Percentiles rank a stretch among this genome's conserved stretches.
These are phyloP conservation scores for Cladosporium austrohemisphaericum DNA, from an alignment of 2,329 filamentous ascomycete species.

Conservation along the genomic window DNA sequence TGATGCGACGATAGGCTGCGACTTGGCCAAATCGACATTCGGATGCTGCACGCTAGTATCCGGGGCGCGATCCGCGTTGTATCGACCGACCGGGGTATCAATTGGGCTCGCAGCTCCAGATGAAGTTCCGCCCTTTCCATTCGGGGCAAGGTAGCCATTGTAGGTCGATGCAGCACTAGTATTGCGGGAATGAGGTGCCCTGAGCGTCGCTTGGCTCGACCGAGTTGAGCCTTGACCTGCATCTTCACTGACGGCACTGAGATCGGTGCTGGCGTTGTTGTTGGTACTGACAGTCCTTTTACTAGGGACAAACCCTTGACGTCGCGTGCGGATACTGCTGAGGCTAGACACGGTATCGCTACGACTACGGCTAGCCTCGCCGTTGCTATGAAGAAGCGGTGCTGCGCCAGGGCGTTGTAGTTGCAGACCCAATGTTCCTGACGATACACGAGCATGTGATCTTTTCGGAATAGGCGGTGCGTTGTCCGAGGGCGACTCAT, in stretches of 20 bases:
- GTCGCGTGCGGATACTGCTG: slow-evolving; percentile 52
- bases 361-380: slow-evolving; percentile 63
- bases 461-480: slow-evolving; percentile 71
- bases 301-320: slow-evolving; percentile 58
- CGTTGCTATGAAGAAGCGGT: slow-evolving; percentile 57
- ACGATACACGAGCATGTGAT: slow-evolving; percentile 66
- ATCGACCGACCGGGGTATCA: slow-evolving; percentile 24
- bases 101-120: slow-evolving; percentile 33
- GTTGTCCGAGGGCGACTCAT: slow-evolving; percentile 62
- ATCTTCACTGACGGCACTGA: slow-evolving; percentile 36
- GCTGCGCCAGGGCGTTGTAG: slow-evolving; percentile 66
- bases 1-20: slow-evolving; percentile 24
- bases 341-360: slow-evolving; percentile 54
- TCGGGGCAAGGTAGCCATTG: slow-evolving; percentile 5
- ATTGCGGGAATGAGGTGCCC: slow-evolving; percentile 30
- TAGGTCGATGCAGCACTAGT: slow-evolving; percentile 29
- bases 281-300: slow-evolving; percentile 40
- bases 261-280: slow-evolving; percentile 27
- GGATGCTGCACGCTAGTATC: slow-evolving; percentile 28
- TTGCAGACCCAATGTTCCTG: slow-evolving; percentile 27
- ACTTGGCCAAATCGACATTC: slow-evolving; percentile 23
- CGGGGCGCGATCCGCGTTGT: slow-evolving; percentile 21
- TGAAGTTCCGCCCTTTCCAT: slow-evolving; percentile 23
- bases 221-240: slow-evolving; percentile 21
- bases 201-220: slow-evolving; percentile 47